Percentiles rank a stretch among this genome's conserved stretches.
Evolutionary conservation across 331 rosid species (phyloP).

Genomic region (Stylosanthes scabra): DNA sequence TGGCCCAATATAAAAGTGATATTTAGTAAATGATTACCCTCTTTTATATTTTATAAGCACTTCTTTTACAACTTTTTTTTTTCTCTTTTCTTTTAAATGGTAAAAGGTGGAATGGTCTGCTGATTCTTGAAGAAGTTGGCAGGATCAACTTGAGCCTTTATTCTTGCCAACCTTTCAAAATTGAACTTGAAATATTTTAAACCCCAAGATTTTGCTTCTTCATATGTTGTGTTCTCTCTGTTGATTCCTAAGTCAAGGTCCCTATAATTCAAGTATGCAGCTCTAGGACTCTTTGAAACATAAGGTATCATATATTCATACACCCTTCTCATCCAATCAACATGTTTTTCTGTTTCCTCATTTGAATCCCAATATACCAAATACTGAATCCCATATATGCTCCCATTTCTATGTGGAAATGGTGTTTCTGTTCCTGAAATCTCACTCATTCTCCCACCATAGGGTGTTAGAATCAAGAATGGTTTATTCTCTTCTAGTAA

Average conservation of each 20-base stretch:
- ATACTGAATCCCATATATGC: conserved; percentile 55
- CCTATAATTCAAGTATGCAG: conserved; percentile 60
- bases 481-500: conserved; percentile 45
- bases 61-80: no score
- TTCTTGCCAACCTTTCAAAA: conserved; percentile 48
- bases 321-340: conserved; percentile 51
- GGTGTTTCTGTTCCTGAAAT: conserved; percentile 51
- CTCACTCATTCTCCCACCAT: conserved; percentile 63
- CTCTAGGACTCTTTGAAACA: conserved; percentile 61
- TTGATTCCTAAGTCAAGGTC: conserved; percentile 70
- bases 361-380: conserved; percentile 52
- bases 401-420: conserved; percentile 62
- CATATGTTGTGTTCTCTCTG: conserved; percentile 36
- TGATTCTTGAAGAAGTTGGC: conserved; percentile 53
- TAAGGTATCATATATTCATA: conserved; percentile 51
- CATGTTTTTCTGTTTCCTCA: conserved; percentile 46
- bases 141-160: conserved; percentile 55
- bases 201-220: conserved; percentile 57
- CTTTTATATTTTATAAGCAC: no score
- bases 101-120: conserved; percentile 58
- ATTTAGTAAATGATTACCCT: no score
- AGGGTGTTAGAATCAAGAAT: conserved; percentile 53
- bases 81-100: no score
- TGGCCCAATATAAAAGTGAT: no score
- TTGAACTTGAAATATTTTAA: conserved; percentile 49